Conservation (phyloP, 2,329 filamentous ascomycete genomes). For the Trichoderma endophyticum region DNA sequence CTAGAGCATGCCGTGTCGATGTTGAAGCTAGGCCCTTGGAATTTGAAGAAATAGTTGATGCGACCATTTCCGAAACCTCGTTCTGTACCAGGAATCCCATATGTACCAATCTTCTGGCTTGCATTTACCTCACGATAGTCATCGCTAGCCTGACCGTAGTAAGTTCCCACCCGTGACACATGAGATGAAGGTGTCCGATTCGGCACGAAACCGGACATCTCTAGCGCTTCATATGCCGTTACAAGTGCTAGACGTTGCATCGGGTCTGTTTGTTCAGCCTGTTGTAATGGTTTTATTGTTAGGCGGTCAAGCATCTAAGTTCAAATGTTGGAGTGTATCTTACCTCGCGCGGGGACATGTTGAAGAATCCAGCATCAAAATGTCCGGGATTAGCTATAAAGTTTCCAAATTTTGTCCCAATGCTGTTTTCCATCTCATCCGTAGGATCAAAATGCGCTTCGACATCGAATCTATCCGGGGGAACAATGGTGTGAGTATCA, state of each 20-base stretch:
- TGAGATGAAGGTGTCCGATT: constrained; percentile 48
- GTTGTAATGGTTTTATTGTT: background rate
- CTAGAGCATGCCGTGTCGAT: constrained; percentile 77
- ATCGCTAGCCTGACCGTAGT: constrained; percentile 73
- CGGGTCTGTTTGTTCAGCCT: constrained; percentile 68
- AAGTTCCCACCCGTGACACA: constrained; percentile 60
- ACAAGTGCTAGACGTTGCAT: constrained; percentile 70
- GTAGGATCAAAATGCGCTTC: constrained; percentile 65
- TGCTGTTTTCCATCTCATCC: constrained; percentile 66
- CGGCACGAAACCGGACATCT: constrained; percentile 39
- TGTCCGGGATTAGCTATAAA: constrained; percentile 67
- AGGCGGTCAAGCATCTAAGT: background rate
- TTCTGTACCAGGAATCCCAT: constrained; percentile 50
- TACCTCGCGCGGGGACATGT: constrained; percentile 72
- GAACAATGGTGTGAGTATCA: constrained; percentile 63
- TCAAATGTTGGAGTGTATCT: background rate
- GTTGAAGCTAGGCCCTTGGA: constrained; percentile 68
- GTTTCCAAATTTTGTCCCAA: constrained; percentile 66
- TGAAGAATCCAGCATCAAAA: constrained; percentile 78
- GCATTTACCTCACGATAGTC: constrained; percentile 78
- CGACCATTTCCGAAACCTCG: constrained; percentile 52
- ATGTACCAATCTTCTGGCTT: constrained; percentile 61
- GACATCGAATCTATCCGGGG: constrained; percentile 64
- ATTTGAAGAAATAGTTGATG: constrained; percentile 80
- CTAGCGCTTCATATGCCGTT: constrained; percentile 76